phyloP scores from a whole-genome alignment of 2,329 filamentous ascomycete species.

The Ceratocystis albifundus region DNA sequence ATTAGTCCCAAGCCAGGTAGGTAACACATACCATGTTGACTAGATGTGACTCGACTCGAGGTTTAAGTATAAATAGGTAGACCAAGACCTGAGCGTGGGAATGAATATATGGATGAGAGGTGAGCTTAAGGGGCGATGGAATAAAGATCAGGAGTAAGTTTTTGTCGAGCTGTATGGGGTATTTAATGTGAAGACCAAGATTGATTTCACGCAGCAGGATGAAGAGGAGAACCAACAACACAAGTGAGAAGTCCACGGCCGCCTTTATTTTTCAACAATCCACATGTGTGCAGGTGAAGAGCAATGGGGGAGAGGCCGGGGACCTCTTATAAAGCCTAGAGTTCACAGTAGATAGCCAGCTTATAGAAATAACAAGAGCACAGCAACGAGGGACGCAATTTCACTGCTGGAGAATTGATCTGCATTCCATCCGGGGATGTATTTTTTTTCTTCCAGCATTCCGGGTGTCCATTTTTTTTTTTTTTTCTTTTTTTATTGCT shows the following conservation, averaged over 20 bases:
- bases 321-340: conserved; percentile 4
- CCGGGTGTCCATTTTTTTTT: conserved; percentile 12
- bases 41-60: background rate
- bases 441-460: conserved; percentile 9
- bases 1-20: background rate
- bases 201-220: background rate
- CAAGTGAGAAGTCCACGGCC: background rate
- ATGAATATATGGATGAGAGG: too few relatives aligned
- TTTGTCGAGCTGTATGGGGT: too few relatives aligned
- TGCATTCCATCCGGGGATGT: conserved; percentile 4
- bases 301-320: background rate
- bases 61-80: background rate
- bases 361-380: background rate
- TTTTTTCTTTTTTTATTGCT: background rate
- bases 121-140: too few relatives aligned
- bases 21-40: conserved; percentile 5
- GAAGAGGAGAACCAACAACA: background rate
- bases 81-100: background rate
- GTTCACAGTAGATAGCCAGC: background rate
- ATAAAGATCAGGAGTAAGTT: too few relatives aligned
- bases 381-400: conserved; percentile 11
- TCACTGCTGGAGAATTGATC: conserved; percentile 8
- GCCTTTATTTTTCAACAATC: background rate
- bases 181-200: background rate
- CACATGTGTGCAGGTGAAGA: background rate